A percentile compares a stretch with the other conserved stretches of the same genome.
phyloP scores from a whole-genome alignment of 257 asterid genomes.

The Petrea volubilis region DNA sequence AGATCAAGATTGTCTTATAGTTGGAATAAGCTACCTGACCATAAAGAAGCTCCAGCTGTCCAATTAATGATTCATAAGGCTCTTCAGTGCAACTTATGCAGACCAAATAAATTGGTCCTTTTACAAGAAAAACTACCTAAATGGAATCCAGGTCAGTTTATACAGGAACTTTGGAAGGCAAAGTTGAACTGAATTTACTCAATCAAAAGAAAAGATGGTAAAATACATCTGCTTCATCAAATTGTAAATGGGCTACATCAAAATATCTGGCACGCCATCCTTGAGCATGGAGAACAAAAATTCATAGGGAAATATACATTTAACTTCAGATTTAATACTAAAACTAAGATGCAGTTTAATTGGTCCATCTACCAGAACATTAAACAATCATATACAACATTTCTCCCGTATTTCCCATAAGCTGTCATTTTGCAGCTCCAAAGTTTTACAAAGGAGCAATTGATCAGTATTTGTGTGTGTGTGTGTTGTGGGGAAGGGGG shows the following conservation, averaged over 20 bases:
- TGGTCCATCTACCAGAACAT: no score
- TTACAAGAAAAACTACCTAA: conserved; percentile 92
- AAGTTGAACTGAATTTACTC: no score
- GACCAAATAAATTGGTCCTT: conserved; percentile 97
- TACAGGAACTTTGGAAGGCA: no score
- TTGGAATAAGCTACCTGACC: conserved; percentile 81
- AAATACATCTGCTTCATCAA: neutral
- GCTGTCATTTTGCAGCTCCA: conserved; percentile 16
- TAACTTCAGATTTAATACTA: neutral
- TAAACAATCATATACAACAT: no score
- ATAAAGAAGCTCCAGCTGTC: conserved; percentile 85
- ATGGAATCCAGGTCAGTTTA: conserved; percentile 3
- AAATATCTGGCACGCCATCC: conserved; percentile 1
- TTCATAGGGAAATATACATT: neutral
- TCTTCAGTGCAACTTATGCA: conserved; percentile 99
- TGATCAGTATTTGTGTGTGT: neutral
- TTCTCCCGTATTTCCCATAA: neutral
- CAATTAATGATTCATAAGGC: conserved; percentile 85
- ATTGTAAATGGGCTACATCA: neutral
- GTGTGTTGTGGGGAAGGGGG: no score
- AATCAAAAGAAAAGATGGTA: neutral
- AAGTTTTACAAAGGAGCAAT: conserved; percentile 5
- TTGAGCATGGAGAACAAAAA: neutral
- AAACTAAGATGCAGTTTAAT: neutral
- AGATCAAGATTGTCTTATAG: no score